Evolutionary conservation across 495 filamentous ascomycete genomes (phyloP), one percentile per base, ranked within the genome.

Genomic region (Lasiosphaeria ovina): DNA sequence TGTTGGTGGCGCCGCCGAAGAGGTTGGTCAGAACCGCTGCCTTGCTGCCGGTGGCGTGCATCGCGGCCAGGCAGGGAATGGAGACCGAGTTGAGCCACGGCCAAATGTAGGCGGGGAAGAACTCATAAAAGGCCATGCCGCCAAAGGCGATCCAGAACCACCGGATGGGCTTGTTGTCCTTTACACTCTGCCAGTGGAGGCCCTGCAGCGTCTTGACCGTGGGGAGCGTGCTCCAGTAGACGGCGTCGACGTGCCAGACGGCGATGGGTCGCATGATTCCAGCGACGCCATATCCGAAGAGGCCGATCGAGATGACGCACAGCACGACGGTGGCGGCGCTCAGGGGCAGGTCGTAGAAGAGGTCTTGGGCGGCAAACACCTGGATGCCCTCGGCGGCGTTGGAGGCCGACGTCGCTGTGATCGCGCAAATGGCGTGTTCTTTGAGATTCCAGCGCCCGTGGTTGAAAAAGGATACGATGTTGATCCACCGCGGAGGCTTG

Each of bases 1-100:
- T 85, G 33, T 74, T 78, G 4, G 72, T 62, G 0, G 83, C 68
- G 1, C 84, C 84, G 10, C 84, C 84, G 52, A 87, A 87, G 6
- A 86, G 44, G 53, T 75, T 76, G 54, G 83, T 84, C 68, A 88
- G 85, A 3, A 87, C 79, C 45, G 54, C 50, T 11, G 70, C 75
- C 62, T 79, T 69, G 53, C 79, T 72, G 4, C 76, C 71, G 3
- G 62, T 65, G 2, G 66, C 62, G 33, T 59, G n/a, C 66, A 61
- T 63, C 0, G 66, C 57, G 9, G 83, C 84, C 6, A 87, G 71
- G 60, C 84, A 86, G 61, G 82, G 79, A 36, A 87, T 78, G 1
- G 78, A 82, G 35, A 87, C 64, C 7, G 80, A 79, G 38, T 76
- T 79, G 5, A 86, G 74, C 71, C 79, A 76, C 0, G 81, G 73